Conservation (phyloP, 2,329 filamentous ascomycete species). For the Onygenales sp. region DNA sequence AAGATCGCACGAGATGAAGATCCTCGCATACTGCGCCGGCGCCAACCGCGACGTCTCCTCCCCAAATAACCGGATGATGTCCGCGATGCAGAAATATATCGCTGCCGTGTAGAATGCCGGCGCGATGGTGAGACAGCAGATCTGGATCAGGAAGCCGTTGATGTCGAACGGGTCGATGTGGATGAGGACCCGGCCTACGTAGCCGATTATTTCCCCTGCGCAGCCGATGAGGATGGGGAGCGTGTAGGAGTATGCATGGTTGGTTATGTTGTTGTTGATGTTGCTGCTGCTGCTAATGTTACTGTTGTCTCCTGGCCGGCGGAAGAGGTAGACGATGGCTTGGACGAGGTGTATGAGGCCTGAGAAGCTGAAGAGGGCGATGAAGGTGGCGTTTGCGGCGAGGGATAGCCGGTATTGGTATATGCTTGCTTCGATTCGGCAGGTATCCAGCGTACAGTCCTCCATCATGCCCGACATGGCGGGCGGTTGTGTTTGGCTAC, state of each 20-base stretch:
- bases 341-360: slow-evolving; percentile 28
- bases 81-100: slow-evolving; percentile 55
- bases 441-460: slow-evolving; percentile 28
- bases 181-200: slow-evolving; percentile 50
- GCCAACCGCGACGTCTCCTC: slow-evolving; percentile 31
- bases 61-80: slow-evolving; percentile 31
- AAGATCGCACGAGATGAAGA: slow-evolving; percentile 34
- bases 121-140: slow-evolving; percentile 49
- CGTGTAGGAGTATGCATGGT: slow-evolving; percentile 24
- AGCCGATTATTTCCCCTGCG: slow-evolving; percentile 51
- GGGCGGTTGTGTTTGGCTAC: too few species aligned
- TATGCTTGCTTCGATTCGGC: slow-evolving; percentile 29
- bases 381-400: slow-evolving; percentile 32
- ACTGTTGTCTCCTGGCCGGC: slow-evolving; percentile 4
- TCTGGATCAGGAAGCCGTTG: slow-evolving; percentile 56
- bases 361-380: slow-evolving; percentile 35
- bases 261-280: background rate
- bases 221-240: slow-evolving; percentile 48
- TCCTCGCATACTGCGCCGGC: slow-evolving; percentile 24
- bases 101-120: slow-evolving; percentile 52
- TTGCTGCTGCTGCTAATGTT: too few species aligned
- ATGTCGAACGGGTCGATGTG: slow-evolving; percentile 51
- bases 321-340: slow-evolving; percentile 27
- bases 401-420: slow-evolving; percentile 37
- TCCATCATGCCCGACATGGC: background rate